phyloP scores from a whole-genome alignment of 805 yeast genomes.

The Metschnikowia hibisci region DNA sequence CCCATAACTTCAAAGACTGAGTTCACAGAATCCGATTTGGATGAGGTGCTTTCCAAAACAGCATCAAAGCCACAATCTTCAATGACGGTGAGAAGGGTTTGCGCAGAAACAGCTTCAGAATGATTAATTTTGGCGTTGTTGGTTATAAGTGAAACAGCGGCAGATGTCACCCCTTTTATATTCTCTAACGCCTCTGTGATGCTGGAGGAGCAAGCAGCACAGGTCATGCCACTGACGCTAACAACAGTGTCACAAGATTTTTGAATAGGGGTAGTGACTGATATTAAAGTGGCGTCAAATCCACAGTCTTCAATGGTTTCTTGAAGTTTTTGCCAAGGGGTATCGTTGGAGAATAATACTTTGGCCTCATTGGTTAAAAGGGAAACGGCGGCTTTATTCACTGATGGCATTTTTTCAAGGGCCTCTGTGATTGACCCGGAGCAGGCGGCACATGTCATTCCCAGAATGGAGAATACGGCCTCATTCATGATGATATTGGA shows the following conservation, averaged over 20 bases:
- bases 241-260: conserved; percentile 5
- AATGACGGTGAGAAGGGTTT: conserved; percentile 14
- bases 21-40: not conserved
- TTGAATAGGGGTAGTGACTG: conserved; percentile 1
- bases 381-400: conserved; percentile 19
- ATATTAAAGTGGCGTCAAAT: conserved; percentile 14
- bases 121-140: conserved; percentile 13
- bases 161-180: conserved; percentile 10
- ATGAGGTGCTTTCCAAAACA: conserved; percentile 4
- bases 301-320: conserved; percentile 16
- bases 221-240: conserved; percentile 17
- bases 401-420: conserved; percentile 15
- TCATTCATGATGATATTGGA: conserved; percentile 4
- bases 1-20: conserved; percentile 50
- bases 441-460: conserved; percentile 30
- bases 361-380: conserved; percentile 28
- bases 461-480: conserved; percentile 13
- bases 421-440: conserved; percentile 23
- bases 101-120: conserved; percentile 2
- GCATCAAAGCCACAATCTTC: conserved; percentile 34
- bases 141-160: conserved; percentile 17
- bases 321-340: conserved; percentile 6
- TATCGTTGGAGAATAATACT: conserved; percentile 9
- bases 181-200: conserved; percentile 16
- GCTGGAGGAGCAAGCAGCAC: conserved; percentile 18